phyloP scores from a whole-genome alignment of 345 rosid species.

The rapeseed (Brassica napus) region Da-Ae NC_063435.1:25794001-25794500 shows the following conservation, averaged over 20 bases:
- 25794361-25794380: neutral
- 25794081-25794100: slow-evolving; percentile 25
- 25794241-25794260: slow-evolving; percentile 34
- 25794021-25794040: slow-evolving; percentile 38
- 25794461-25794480: slow-evolving; percentile 16
- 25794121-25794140: slow-evolving; percentile 22
- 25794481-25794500: slow-evolving; percentile 22
- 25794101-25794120: neutral
- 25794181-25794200: slow-evolving; percentile 23
- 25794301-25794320: slow-evolving; percentile 40
- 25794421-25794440: slow-evolving; percentile 27
- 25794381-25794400: slow-evolving; percentile 34
- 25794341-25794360: slow-evolving; percentile 37
- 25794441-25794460: slow-evolving; percentile 27
- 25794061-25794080: slow-evolving; percentile 32
- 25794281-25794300: slow-evolving; percentile 45
- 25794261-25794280: slow-evolving; percentile 27
- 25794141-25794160: slow-evolving; percentile 21
- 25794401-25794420: slow-evolving; percentile 28
- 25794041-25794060: slow-evolving; percentile 29
- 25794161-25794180: slow-evolving; percentile 13
- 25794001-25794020: slow-evolving; percentile 4
- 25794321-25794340: slow-evolving; percentile 39
- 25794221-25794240: slow-evolving; percentile 29
- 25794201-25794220: slow-evolving; percentile 36